These are phyloP conservation scores for Cryptococcus floricola DNA, from an alignment of 1,284 basidiomycete species.

Conservation along the genomic window DNA sequence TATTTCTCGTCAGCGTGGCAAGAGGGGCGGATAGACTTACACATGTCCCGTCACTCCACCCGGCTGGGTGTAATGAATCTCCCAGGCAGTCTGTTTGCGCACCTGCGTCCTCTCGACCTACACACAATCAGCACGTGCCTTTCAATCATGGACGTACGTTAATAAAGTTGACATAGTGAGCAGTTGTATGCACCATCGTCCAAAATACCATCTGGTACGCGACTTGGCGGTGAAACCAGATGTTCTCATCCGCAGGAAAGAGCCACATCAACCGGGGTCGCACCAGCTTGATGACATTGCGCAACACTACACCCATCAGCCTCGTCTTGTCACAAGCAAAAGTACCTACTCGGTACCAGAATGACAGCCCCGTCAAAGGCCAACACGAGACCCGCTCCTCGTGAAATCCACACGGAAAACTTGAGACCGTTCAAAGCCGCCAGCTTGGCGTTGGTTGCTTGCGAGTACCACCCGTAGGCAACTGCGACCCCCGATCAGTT, in stretches of 20 bases:
- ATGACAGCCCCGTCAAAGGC: slow-evolving; percentile 78
- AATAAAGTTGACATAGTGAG: slow-evolving; percentile 87
- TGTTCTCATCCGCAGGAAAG: slow-evolving; percentile 82
- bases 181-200: slow-evolving; percentile 69
- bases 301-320: slow-evolving; percentile 54
- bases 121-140: neutral
- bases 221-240: slow-evolving; percentile 85
- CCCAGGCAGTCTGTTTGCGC: slow-evolving; percentile 64
- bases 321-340: neutral
- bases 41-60: slow-evolving; percentile 85
- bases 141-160: slow-evolving; percentile 54
- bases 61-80: slow-evolving; percentile 79
- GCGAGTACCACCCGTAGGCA: slow-evolving; percentile 72
- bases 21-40: slow-evolving; percentile 9
- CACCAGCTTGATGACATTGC: slow-evolving; percentile 73
- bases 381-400: slow-evolving; percentile 79
- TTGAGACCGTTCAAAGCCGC: slow-evolving; percentile 68
- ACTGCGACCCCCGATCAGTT: slow-evolving; percentile 32
- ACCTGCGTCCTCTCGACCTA: slow-evolving; percentile 53
- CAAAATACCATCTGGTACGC: slow-evolving; percentile 72
- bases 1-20: neutral
- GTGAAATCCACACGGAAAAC: slow-evolving; percentile 78
- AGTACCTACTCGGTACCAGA: slow-evolving; percentile 60
- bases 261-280: slow-evolving; percentile 71
- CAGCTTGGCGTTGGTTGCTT: slow-evolving; percentile 62